A percentile compares a stretch with the other conserved stretches of the same genome.
phyloP scores from a whole-genome alignment of 352 stramenopile species.

The Halophytophthora polymorphica region DNA sequence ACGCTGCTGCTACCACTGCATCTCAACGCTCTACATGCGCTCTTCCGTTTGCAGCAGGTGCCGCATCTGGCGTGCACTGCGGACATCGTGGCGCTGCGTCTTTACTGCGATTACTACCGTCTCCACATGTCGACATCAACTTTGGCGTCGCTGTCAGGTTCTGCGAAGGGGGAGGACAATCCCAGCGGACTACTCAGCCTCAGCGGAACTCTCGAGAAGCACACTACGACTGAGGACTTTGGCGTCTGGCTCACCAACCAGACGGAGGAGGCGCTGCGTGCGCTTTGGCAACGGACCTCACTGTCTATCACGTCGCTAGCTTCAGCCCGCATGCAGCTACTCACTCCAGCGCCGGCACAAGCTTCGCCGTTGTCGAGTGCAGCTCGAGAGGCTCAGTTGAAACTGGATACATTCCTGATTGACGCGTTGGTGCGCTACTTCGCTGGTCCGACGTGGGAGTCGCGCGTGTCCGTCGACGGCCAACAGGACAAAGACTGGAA shows the following conservation, averaged over 20 bases:
- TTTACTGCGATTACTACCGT: constrained; percentile 34
- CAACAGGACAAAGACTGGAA: constrained; percentile 33
- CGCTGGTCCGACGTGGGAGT: constrained; percentile 19
- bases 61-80: constrained; percentile 27
- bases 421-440: constrained; percentile 34
- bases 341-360: constrained; percentile 9
- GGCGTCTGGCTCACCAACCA: constrained; percentile 42
- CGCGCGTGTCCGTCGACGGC: constrained; percentile 2
- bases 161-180: neutral
- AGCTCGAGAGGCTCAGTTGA: neutral
- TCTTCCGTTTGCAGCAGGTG: constrained; percentile 52
- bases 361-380: neutral
- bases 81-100: constrained; percentile 42
- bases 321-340: constrained; percentile 33
- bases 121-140: constrained; percentile 1
- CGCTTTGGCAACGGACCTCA: constrained; percentile 32
- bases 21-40: constrained; percentile 49
- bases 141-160: neutral
- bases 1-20: constrained; percentile 37
- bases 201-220: constrained; percentile 9
- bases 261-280: constrained; percentile 38
- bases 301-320: constrained; percentile 31
- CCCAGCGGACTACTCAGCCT: neutral
- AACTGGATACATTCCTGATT: constrained; percentile 21
- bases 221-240: constrained; percentile 17